These are phyloP conservation scores for Colletotrichum chrysophilum DNA, from an alignment of 2,329 filamentous ascomycete genomes.

Conservation along the genomic window DNA sequence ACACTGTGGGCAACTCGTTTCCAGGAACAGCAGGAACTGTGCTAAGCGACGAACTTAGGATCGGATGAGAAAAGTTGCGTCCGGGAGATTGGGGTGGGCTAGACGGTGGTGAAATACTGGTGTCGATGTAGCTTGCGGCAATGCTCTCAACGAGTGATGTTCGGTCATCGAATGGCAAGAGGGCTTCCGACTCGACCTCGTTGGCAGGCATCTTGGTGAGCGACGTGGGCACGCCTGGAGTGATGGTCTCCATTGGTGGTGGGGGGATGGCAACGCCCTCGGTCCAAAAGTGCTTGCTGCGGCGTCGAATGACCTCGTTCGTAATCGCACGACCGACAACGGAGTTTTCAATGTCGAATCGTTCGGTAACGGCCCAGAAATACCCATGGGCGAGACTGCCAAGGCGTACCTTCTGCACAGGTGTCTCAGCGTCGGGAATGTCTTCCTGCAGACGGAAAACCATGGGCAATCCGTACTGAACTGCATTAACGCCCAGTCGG, in stretches of 20 bases:
- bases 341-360: conserved; percentile 77
- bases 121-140: conserved; percentile 71
- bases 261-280: conserved; percentile 76
- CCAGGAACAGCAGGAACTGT: conserved; percentile 43
- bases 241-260: conserved; percentile 65
- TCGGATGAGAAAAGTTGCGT: conserved; percentile 66
- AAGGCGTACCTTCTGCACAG: conserved; percentile 76
- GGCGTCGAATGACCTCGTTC: conserved; percentile 77
- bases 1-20: conserved; percentile 66
- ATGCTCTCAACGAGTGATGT: conserved; percentile 76
- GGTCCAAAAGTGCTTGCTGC: conserved; percentile 79
- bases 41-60: conserved; percentile 56
- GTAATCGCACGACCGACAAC: conserved; percentile 73
- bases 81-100: conserved; percentile 76
- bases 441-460: conserved; percentile 87
- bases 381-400: conserved; percentile 90
- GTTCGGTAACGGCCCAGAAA: conserved; percentile 79
- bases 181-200: conserved; percentile 64
- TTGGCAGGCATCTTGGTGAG: conserved; percentile 53
- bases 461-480: conserved; percentile 83
- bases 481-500: conserved; percentile 82
- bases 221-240: conserved; percentile 49
- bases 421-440: conserved; percentile 69
- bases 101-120: conserved; percentile 65
- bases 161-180: conserved; percentile 79